phyloP scores from a whole-genome alignment of 306 rosid species.

The Psophocarpus tetragonolobus region DNA sequence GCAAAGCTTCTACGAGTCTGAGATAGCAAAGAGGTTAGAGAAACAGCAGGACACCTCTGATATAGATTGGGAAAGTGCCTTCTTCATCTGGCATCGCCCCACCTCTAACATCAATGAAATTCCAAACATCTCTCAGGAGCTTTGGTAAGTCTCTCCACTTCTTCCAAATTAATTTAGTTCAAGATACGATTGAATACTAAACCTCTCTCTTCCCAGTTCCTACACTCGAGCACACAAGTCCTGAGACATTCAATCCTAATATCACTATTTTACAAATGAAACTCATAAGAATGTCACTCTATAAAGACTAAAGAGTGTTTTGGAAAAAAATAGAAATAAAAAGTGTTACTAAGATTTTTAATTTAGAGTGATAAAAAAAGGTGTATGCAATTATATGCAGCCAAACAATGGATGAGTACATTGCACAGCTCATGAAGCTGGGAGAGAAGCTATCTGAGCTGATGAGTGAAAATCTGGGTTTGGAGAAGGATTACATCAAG shows the following conservation, averaged over 20 bases:
- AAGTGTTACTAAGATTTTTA: neutral
- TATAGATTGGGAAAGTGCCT: constrained; percentile 71
- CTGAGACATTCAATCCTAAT: neutral
- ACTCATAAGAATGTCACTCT: neutral
- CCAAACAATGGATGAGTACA: constrained; percentile 12
- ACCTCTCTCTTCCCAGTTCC: neutral
- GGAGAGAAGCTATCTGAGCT: constrained; percentile 15
- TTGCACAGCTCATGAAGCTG: neutral
- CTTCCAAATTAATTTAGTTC: too few relatives aligned
- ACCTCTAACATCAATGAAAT: constrained; percentile 54
- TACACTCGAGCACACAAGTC: neutral
- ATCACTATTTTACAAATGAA: neutral
- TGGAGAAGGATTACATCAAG: constrained; percentile 53
- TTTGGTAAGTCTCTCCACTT: constrained; percentile 43
- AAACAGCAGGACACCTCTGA: constrained; percentile 35
- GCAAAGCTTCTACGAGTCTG: constrained; percentile 61
- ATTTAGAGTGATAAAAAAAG: neutral
- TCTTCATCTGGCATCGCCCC: constrained; percentile 77
- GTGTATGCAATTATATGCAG: neutral
- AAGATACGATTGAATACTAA: too few relatives aligned
- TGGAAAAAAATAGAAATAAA: too few relatives aligned
- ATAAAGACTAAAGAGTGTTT: too few relatives aligned
- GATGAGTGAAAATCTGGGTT: constrained; percentile 56
- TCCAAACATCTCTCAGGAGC: constrained; percentile 51
- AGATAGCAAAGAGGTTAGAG: constrained; percentile 53